Evolutionary conservation across 1,284 basidiomycete genomes (phyloP), one percentile per base, ranked within the genome.

Genomic region (Tylopilus orsonianus): DNA sequence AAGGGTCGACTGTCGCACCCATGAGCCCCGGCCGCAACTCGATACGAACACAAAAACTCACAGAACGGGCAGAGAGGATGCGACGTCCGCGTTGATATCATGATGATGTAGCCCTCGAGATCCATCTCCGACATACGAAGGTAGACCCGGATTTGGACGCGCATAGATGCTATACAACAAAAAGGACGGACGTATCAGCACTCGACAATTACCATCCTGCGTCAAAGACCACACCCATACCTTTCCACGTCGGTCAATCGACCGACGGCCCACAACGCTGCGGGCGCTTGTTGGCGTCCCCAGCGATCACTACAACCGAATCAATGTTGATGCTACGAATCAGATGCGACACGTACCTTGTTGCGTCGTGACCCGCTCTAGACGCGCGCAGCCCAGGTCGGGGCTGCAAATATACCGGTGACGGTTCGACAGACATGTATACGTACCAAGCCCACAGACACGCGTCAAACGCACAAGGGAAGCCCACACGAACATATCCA

Each of bases 311-410:
- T 59, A 24, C 9, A 20, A 19, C 23, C 27, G 29, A 14, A 37
- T 53, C 32, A 52, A n/a, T n/a, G n/a, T n/a, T n/a, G n/a, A n/a
- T n/a, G n/a, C n/a, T n/a, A n/a, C n/a, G n/a, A n/a, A n/a, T n/a
- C n/a, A n/a, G 26, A 29, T 16, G 12, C n/a, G 19, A 39, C 7
- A 55, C 50, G 4, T 4, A 62, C 58, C 61, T 55, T 16, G 19
- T 19, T 8, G 13, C 8, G 6, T 45, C 42, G 8, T 10, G 12
- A 9, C 34, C 41, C 13, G 29, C 12, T 8, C 13, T 19, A 35
- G 35, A 23, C 33, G 14, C n/a, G 8, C 30, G 27, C 18, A 26
- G 16, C 33, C 44, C 49, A 22, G 39, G 18, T 23, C 33, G 46
- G 13, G 33, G 4, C 7, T 23, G 27, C 41, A 55, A 38, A n/a